Evolutionary conservation across 371 early-diverging fungal genomes (phyloP), one percentile per base, ranked within the genome.

Genomic region (Lichtheimia hyalospora): DNA sequence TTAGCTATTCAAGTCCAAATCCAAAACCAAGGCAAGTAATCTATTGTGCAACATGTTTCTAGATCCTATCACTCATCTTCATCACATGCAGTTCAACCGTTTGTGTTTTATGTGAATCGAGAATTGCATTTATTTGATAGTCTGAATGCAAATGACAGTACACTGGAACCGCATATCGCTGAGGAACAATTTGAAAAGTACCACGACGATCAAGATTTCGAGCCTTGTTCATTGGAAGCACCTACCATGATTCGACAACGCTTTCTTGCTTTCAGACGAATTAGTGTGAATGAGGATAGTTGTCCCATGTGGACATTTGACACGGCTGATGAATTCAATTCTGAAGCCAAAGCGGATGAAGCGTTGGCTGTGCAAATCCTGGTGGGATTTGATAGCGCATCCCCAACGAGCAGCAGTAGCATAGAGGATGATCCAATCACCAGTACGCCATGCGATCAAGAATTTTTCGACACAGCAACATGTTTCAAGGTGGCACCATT

Each of bases 31-130:
- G 48, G 58, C 49, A 44, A 51, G 25, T 18, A 16, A 2, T 0
- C 5, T 12, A 0, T 5, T 8, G 7, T 27, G 27, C 27, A 34
- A 8, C 0, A 5, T 34, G 2, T 10, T 34, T 28, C 3, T 34
- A 10, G 5, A 5, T 25, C 25, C 2, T 25, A 2, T 10, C 34
- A 34, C 34, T 8, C 34, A 34, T 10, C 2, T 8, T 34, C 10
- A 0, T 34, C 10, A 34, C 5, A 51, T 6, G 10, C 21, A 55
- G 56, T 44, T 1, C 44, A 44, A 3, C 56, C 56, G 1, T 55
- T 55, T 44, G 25, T 55, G 42, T 44, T 55, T 27, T 43, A 55
- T 44, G 56, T 55, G 3, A 55, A 55, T 25, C 56, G 56, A n/a
- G 25, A 55, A 5, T 20, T 55, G 25, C 56, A 55, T 8, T 43